These are phyloP conservation scores for Curvularia eragrostidis DNA, from an alignment of 2,329 filamentous ascomycete genomes.

Conservation along the genomic window DNA sequence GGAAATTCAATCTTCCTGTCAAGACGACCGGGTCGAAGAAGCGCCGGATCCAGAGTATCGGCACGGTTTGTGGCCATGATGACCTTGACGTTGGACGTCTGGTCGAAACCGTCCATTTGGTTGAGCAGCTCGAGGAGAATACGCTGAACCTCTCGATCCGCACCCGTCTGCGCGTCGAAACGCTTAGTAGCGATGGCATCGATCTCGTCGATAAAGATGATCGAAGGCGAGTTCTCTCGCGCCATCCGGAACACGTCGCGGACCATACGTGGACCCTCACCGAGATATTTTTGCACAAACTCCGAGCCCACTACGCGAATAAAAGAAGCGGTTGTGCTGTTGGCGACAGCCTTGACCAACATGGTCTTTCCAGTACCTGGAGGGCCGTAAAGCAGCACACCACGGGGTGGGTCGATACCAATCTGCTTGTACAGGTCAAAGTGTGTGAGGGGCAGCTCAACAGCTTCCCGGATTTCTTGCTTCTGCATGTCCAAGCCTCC, in stretches of 20 bases:
- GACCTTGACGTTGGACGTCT: conserved; percentile 98
- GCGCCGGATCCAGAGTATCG: conserved; percentile 92
- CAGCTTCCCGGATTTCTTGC: conserved; percentile 97
- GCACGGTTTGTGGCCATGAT: conserved; percentile 99
- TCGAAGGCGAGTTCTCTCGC: conserved; percentile 94
- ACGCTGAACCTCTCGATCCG: conserved; percentile 97
- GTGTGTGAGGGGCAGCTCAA: conserved; percentile 94
- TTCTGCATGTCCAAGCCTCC: conserved; percentile 99
- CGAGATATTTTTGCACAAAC: conserved; percentile 98
- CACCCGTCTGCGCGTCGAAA: conserved; percentile 97
- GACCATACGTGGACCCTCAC: conserved; percentile 98
- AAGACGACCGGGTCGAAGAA: conserved; percentile 91
- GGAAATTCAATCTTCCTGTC: conserved; percentile 99
- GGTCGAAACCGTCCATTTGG: conserved; percentile 99
- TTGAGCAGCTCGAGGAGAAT: conserved; percentile 97
- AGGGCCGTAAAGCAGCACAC: conserved; percentile 93
- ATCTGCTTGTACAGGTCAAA: conserved; percentile 99
- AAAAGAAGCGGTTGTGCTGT: conserved; percentile 97
- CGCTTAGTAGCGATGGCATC: conserved; percentile 54
- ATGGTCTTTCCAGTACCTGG: conserved; percentile 97
- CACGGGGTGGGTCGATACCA: conserved; percentile 95
- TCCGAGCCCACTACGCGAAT: conserved; percentile 98
- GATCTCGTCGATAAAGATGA: conserved; percentile 72
- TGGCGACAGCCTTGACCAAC: conserved; percentile 97
- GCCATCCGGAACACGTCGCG: conserved; percentile 99